These are phyloP conservation scores for Penicillium angulare DNA, from an alignment of 495 filamentous ascomycete genomes.

Conservation along the genomic window DNA sequence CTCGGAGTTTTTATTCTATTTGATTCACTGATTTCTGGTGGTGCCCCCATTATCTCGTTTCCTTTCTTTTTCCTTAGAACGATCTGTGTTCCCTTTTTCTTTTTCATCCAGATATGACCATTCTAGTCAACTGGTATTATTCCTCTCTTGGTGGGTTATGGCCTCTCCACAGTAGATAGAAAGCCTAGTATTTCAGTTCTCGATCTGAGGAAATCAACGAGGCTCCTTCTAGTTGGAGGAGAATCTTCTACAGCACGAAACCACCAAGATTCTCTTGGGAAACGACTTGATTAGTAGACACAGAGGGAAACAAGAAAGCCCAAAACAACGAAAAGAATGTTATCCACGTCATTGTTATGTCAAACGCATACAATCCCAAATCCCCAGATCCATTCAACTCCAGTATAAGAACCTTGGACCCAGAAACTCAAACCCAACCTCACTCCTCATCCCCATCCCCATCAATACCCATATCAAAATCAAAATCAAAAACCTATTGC, in stretches of 20 bases:
- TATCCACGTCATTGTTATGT: slow-evolving; percentile 22
- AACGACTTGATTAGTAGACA: too few species aligned
- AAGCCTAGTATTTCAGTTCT: neutral
- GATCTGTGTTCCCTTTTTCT: slow-evolving; percentile 10
- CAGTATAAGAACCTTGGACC: neutral
- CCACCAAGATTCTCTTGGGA: too few species aligned
- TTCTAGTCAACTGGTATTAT: slow-evolving; percentile 15
- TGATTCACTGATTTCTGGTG: neutral
- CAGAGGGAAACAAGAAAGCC: too few species aligned
- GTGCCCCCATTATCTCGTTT: neutral
- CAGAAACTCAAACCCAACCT: neutral
- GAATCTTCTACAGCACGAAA: too few species aligned
- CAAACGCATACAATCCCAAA: slow-evolving; percentile 8
- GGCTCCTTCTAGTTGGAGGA: neutral
- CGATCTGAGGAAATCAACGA: neutral
- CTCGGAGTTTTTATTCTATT: neutral
- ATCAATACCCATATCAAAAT: neutral
- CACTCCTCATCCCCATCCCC: neutral
- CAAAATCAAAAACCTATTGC: neutral
- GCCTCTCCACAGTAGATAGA: neutral
- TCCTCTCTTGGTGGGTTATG: neutral
- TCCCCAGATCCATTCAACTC: neutral
- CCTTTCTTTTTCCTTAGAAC: slow-evolving; percentile 3
- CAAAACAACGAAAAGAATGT: too few species aligned
- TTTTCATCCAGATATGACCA: slow-evolving; percentile 2